Conservation (phyloP, 75 land plant genomes). For the Pseudotsuga menziesii region DNA sequence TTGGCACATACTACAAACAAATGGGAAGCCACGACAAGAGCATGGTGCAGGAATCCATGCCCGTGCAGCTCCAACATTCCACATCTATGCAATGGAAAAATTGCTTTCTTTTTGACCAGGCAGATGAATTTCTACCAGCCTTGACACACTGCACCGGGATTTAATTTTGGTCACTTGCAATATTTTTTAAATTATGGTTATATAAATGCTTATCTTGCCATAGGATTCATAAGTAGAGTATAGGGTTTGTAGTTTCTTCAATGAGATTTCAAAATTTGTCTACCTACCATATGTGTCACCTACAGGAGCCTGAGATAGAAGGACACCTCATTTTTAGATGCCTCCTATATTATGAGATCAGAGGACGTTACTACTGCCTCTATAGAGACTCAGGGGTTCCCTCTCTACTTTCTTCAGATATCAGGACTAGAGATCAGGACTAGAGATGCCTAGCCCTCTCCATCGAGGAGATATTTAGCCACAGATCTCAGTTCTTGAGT, state of each 20-base stretch:
- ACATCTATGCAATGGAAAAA: not conserved
- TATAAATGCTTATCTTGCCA: not conserved
- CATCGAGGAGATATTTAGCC: not conserved
- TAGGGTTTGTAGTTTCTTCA: not conserved
- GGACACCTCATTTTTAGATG: no score
- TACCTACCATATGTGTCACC: no score
- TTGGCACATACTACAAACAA: no score
- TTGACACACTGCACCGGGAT: not conserved
- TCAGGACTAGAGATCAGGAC: not conserved
- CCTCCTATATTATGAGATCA: no score
- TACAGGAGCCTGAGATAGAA: no score
- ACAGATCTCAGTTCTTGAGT: no score
- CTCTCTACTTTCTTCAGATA: no score
- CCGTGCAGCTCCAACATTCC: not conserved
- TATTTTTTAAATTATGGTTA: not conserved
- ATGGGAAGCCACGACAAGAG: no score
- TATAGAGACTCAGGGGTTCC: no score
- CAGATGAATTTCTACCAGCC: not conserved
- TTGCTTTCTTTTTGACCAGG: constrained; percentile 1
- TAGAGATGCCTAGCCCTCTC: not conserved
- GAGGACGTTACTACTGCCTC: no score
- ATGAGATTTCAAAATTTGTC: not conserved
- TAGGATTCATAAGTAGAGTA: not conserved
- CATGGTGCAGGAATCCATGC: no score
- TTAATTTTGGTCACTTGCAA: not conserved